Conservation (phyloP, 192 early-diverging fungal genomes). For the Fimicolochytrium jonesii region DNA sequence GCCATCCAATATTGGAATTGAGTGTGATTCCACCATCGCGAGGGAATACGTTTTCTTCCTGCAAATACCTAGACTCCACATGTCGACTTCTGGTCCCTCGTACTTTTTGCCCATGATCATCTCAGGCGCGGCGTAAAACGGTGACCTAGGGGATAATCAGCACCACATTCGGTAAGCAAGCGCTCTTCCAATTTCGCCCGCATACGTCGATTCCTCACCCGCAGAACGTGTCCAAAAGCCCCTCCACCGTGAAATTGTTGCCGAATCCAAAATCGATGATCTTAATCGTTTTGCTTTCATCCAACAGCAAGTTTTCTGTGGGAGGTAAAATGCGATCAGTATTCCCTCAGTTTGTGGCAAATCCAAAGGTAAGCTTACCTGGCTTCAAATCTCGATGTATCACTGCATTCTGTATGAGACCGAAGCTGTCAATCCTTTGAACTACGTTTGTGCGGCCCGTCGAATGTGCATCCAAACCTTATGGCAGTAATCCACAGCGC, state of each 20-base stretch:
- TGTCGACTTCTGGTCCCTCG: slow-evolving; percentile 82
- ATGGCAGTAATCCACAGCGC: slow-evolving; percentile 59
- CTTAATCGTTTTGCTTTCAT: slow-evolving; percentile 63
- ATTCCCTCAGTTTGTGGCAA: too few species aligned
- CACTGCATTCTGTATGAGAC: slow-evolving; percentile 41
- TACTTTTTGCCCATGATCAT: slow-evolving; percentile 79
- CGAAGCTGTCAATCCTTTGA: neutral
- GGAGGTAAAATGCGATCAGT: slow-evolving; percentile 12
- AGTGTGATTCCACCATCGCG: too few species aligned
- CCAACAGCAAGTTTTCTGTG: slow-evolving; percentile 84
- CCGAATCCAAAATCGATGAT: slow-evolving; percentile 90
- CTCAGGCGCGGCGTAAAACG: slow-evolving; percentile 83
- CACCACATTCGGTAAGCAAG: neutral
- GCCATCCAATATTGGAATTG: too few species aligned
- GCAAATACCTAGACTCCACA: slow-evolving; percentile 76
- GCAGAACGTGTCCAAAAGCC: slow-evolving; percentile 53
- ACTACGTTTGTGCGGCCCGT: slow-evolving; percentile 29
- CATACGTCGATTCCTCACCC: slow-evolving; percentile 32
- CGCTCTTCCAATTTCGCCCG: neutral
- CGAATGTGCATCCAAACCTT: slow-evolving; percentile 46
- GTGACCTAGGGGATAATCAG: slow-evolving; percentile 33
- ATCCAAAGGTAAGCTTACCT: too few species aligned
- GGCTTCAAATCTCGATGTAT: slow-evolving; percentile 79
- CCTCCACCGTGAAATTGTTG: slow-evolving; percentile 52
- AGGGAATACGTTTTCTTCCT: too few species aligned